Evolutionary conservation across 306 rosid species (phyloP).

Genomic region (Malus orientalis): DNA sequence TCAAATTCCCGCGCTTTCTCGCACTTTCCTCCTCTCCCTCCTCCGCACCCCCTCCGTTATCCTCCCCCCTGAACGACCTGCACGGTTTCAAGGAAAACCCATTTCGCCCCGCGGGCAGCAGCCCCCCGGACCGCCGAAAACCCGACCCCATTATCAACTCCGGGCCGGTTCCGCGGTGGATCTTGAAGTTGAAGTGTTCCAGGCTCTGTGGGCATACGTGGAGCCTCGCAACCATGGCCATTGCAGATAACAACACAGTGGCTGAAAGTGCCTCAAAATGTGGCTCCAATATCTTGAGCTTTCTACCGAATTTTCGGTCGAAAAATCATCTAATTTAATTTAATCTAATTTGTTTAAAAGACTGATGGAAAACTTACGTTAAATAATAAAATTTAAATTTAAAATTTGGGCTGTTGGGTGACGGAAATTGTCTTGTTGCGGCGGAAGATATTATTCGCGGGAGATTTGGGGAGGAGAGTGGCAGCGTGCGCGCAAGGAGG

Average conservation of each 20-base stretch:
- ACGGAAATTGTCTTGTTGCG: conserved; percentile 19
- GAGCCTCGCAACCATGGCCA: conserved; percentile 50
- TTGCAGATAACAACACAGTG: conserved; percentile 1
- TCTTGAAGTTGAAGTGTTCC: conserved; percentile 22
- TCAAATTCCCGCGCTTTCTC: conserved; percentile 24
- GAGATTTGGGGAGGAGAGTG: conserved; percentile 15
- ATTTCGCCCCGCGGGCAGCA: conserved; percentile 22
- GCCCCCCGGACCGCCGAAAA: conserved; percentile 17
- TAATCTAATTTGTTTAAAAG: background rate
- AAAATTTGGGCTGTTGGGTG: no score
- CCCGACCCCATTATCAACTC: conserved; percentile 26
- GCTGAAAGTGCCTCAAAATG: background rate
- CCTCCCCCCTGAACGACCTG: conserved; percentile 53
- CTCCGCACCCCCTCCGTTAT: conserved; percentile 38
- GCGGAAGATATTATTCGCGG: conserved; percentile 12
- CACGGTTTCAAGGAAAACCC: conserved; percentile 45
- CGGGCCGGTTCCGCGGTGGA: conserved; percentile 20
- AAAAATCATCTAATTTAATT: background rate
- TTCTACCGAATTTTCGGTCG: background rate
- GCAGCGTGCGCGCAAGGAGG: conserved; percentile 18
- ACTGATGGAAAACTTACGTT: background rate
- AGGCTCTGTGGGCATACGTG: conserved; percentile 47
- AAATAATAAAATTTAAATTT: background rate
- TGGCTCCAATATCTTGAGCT: background rate
- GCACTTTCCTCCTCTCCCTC: conserved; percentile 27